These are phyloP conservation scores for Penicillium nordicum DNA, from an alignment of 2,329 filamentous ascomycete species.

Conservation along the genomic window DNA sequence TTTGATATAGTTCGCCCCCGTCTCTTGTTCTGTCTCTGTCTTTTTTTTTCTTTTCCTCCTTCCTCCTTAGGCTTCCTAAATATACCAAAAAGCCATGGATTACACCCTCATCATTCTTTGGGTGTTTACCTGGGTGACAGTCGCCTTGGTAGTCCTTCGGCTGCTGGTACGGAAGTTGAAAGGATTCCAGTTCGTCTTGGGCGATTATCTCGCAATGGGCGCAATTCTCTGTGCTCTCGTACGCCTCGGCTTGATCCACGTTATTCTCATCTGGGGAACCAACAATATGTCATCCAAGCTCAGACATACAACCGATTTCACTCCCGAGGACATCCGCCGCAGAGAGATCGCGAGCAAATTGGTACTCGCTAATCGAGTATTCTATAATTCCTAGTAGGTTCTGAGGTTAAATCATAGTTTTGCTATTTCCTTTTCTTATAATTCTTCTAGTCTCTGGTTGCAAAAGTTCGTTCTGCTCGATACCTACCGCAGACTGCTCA, in stretches of 20 bases:
- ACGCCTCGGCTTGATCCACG: slow-evolving; percentile 28
- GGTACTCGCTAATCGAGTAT: slow-evolving; percentile 32
- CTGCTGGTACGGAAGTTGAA: slow-evolving; percentile 9
- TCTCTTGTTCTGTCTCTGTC: neutral
- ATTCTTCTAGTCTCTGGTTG: slow-evolving; percentile 15
- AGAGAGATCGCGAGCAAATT: slow-evolving; percentile 37
- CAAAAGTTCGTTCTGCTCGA: slow-evolving; percentile 17
- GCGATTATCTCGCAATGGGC: slow-evolving; percentile 13
- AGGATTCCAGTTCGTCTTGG: slow-evolving; percentile 5
- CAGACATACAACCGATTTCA: slow-evolving; percentile 27
- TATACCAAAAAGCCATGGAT: slow-evolving; percentile 1
- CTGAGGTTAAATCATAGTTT: neutral
- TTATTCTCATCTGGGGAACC: slow-evolving; percentile 38
- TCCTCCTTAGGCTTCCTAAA: neutral
- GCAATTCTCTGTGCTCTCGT: slow-evolving; percentile 12
- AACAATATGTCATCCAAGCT: slow-evolving; percentile 31
- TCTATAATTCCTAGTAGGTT: slow-evolving; percentile 38
- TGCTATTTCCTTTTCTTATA: neutral
- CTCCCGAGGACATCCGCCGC: slow-evolving; percentile 31
- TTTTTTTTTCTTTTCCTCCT: neutral
- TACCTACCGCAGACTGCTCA: slow-evolving; percentile 15
- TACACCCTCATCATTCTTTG: slow-evolving; percentile 14
- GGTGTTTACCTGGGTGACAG: slow-evolving; percentile 14
- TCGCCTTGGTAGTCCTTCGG: slow-evolving; percentile 10
- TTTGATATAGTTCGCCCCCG: neutral